Evolutionary conservation across 129 eudicot genomes (phyloP), one percentile per base, ranked within the genome.

Genomic region (Lactuca saligna): DNA sequence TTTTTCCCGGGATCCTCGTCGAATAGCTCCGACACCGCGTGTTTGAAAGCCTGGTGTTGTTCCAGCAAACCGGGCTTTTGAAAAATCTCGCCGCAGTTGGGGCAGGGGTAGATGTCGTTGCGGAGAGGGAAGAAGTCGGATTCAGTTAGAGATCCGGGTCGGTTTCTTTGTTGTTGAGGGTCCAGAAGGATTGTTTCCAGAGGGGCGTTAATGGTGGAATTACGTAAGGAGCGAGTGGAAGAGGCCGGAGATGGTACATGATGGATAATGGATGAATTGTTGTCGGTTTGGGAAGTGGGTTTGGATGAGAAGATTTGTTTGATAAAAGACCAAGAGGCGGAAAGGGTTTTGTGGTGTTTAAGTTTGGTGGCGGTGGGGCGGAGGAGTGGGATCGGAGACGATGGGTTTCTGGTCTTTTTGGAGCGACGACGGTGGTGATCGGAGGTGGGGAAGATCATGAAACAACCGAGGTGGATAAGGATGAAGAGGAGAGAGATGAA

Each of bases 1-100:
- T 86, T 91, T 55, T 86, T 89, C 4, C 96, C 96, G 54, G 92
- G 78, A 34, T 91, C 96, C 2, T 82, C 85, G 8, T 91, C 96
- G 4, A 61, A 37, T 3, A 88, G 87, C 78, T 91, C 97, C 63
- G 96, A 91, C 3, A 91, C 83, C 0, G 94, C 96, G 77, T 91
- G 97, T 57, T 84, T 83, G 37, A 78, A 42, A 4, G 93, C 69
- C 57, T 72, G 86, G 41, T 91, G 97, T 0, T 78, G 96, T 16
- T 88, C 93, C 4, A 91, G 90, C 38, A 71, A 71, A n/a, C 70
- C 75, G 6, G 85, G 79, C 7, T 78, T 71, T 5, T 65, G 93
- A 59, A 91, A 86, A 17, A 91, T 66, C 59, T 91, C 97, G 2
- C 97, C 97, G 54, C 97, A 91, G 4, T 75, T 17, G 0, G 91